These are phyloP conservation scores for Carpinus fangiana DNA, from an alignment of 306 rosid species.

Conservation along the genomic window DNA sequence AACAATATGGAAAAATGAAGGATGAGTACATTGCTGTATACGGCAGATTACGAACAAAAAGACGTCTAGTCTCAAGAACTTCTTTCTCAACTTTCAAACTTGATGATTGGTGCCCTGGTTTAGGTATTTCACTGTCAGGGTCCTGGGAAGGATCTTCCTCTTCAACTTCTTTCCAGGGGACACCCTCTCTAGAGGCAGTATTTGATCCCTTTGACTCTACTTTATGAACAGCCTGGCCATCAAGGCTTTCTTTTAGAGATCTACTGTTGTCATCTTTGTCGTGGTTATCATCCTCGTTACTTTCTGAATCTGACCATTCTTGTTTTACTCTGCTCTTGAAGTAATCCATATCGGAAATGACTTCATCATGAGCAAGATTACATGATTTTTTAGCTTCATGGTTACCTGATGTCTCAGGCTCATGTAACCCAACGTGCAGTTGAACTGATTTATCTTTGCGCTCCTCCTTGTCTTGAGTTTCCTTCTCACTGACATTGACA, in stretches of 20 bases:
- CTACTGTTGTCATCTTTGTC: slow-evolving; percentile 18
- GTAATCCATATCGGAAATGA: slow-evolving; percentile 74
- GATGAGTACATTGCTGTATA: slow-evolving; percentile 60
- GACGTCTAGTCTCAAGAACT: slow-evolving; percentile 58
- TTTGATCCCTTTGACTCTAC: slow-evolving; percentile 26
- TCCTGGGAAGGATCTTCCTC: slow-evolving; percentile 19
- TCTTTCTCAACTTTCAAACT: slow-evolving; percentile 47
- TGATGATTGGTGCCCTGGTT: slow-evolving; percentile 26
- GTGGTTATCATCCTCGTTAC: slow-evolving; percentile 44
- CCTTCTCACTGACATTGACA: slow-evolving; percentile 31
- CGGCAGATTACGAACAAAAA: slow-evolving; percentile 90
- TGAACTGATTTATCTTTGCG: slow-evolving; percentile 26
- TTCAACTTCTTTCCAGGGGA: slow-evolving; percentile 22
- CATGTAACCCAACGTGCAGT: slow-evolving; percentile 23
- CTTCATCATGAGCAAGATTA: slow-evolving; percentile 40
- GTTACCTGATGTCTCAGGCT: slow-evolving; percentile 22
- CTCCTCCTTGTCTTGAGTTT: slow-evolving; percentile 34
- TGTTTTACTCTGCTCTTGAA: slow-evolving; percentile 74
- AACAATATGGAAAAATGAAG: slow-evolving; percentile 5
- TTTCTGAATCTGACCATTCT: slow-evolving; percentile 86
- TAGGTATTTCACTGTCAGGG: slow-evolving; percentile 27
- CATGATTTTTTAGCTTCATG: slow-evolving; percentile 26
- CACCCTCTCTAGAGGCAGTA: slow-evolving; percentile 26
- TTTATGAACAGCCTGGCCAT: slow-evolving; percentile 30
- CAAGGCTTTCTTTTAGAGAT: slow-evolving; percentile 27